A percentile compares a stretch with the other conserved stretches of the same genome.
Conservation (phyloP, 2,329 filamentous ascomycete genomes). For the Pestalotiopsis sp. region DNA sequence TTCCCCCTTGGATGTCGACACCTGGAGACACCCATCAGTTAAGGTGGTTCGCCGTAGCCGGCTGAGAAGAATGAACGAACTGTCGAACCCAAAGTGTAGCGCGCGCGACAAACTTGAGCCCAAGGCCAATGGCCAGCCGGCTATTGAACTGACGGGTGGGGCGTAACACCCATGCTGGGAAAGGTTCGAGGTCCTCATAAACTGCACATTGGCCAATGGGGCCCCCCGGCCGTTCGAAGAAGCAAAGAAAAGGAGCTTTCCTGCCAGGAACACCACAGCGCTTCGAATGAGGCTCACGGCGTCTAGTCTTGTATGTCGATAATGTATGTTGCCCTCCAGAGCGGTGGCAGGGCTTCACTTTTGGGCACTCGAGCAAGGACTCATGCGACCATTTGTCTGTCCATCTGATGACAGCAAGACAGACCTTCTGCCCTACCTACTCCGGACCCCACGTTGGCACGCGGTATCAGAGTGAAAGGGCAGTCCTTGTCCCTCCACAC, state of each 20-base stretch:
- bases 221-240: no score
- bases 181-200: neutral
- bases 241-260: no score
- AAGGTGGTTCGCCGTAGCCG: no score
- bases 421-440: neutral
- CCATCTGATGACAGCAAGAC: neutral
- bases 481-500: neutral
- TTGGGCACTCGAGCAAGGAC: neutral
- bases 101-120: conserved; percentile 6
- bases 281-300: neutral
- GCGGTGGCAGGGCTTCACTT: neutral
- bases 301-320: neutral
- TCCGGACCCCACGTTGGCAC: neutral
- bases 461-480: neutral
- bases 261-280: no score
- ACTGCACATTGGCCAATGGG: no score
- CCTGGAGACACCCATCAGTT: neutral
- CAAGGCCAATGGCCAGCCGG: neutral
- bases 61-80: neutral
- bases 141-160: neutral
- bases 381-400: neutral
- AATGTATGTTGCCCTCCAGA: neutral
- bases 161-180: neutral
- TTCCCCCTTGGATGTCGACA: neutral
- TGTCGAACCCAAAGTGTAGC: neutral